Evolutionary conservation across 2,329 filamentous ascomycete genomes (phyloP).

Genomic region (Torrubiella hemipterigena): DNA sequence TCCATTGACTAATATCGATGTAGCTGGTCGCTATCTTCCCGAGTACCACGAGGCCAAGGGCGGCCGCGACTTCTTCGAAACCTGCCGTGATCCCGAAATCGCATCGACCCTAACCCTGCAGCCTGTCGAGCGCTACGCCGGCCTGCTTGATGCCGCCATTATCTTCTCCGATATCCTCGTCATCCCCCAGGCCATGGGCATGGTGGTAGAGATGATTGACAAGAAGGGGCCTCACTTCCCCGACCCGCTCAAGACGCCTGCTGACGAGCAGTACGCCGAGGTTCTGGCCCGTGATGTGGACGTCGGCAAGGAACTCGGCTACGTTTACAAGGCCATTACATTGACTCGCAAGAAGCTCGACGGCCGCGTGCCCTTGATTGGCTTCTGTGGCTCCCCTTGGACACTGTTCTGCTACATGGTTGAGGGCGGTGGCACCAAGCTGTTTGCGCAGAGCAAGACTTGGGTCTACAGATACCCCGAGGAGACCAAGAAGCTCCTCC

Average conservation of each 20-base stretch:
- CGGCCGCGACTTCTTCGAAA: slow-evolving; percentile 87
- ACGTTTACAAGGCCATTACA: slow-evolving; percentile 93
- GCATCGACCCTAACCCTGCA: slow-evolving; percentile 90
- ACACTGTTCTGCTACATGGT: slow-evolving; percentile 98
- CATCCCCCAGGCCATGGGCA: slow-evolving; percentile 94
- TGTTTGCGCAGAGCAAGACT: slow-evolving; percentile 88
- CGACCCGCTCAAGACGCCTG: slow-evolving; percentile 63
- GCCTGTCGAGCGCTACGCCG: slow-evolving; percentile 81
- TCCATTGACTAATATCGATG: slow-evolving; percentile 5
- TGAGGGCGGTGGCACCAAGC: slow-evolving; percentile 88
- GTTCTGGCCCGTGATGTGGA: slow-evolving; percentile 71
- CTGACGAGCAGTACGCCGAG: slow-evolving; percentile 70
- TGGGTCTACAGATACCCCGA: slow-evolving; percentile 89
- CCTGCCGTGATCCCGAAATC: slow-evolving; percentile 86
- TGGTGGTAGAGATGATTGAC: slow-evolving; percentile 97
- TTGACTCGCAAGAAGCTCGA: slow-evolving; percentile 78
- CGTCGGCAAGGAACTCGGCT: slow-evolving; percentile 73
- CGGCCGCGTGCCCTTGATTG: slow-evolving; percentile 83
- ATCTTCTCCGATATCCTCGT: slow-evolving; percentile 99
- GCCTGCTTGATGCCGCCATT: slow-evolving; percentile 89
- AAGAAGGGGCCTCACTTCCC: slow-evolving; percentile 96
- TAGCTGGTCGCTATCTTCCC: slow-evolving; percentile 90
- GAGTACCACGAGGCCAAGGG: slow-evolving; percentile 97
- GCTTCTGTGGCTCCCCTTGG: slow-evolving; percentile 95
- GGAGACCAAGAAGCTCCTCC: slow-evolving; percentile 67